Base-by-base conservation (phyloP, 2,329 filamentous ascomycete species). In the Cladophialophora immunda region DNA sequence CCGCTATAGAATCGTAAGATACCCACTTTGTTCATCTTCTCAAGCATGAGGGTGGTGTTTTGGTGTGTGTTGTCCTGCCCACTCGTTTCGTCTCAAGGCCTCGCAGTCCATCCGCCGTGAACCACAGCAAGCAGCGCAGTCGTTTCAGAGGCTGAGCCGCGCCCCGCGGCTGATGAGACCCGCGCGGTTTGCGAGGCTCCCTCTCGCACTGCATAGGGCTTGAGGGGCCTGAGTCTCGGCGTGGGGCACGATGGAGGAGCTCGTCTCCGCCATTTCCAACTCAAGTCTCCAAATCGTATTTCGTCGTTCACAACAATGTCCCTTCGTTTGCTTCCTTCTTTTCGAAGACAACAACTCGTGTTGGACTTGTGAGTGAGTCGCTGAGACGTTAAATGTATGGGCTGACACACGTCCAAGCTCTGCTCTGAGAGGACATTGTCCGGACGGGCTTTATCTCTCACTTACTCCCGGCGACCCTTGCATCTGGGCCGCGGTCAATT, bases 401-500 rank as follows among this genome's bases (percentile, higher is more conserved):
- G 59, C 68, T 71, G 62, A 69, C 62, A 58, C 30, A 53, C 17
- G 56, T 19, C 25, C 68, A 79, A 97, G 93, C 79, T 87, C 91
- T 68, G 91, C 91, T 68, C 84, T 97, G 73, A 93, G 91, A 78
- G 87, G 92, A 80, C 89, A 90, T 66, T 93, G 91, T 77, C 94
- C 94, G 1, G 88, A 92, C 64, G 94, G 95, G 61, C 85, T 97
- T 68, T 97, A 95, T 80, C 87, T 97, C 79, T 92, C 87, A 77
- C 86, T 97, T 67, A 92, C 91, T 30, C 92, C 92, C 0, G 91
- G 91, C 27, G 90, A 97, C 75, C 88, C 92, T 19, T 88, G 89
- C 17, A 81, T 93, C 57, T 98, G 94, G 94, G 90, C 90, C 34
- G 94, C 93, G n/a, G 91, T 97, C 22, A 84, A 98, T 30, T 98